Evolutionary conservation across 768 basidiomycete species (phyloP).

Genomic region (Calocybe gangraenosa): DNA sequence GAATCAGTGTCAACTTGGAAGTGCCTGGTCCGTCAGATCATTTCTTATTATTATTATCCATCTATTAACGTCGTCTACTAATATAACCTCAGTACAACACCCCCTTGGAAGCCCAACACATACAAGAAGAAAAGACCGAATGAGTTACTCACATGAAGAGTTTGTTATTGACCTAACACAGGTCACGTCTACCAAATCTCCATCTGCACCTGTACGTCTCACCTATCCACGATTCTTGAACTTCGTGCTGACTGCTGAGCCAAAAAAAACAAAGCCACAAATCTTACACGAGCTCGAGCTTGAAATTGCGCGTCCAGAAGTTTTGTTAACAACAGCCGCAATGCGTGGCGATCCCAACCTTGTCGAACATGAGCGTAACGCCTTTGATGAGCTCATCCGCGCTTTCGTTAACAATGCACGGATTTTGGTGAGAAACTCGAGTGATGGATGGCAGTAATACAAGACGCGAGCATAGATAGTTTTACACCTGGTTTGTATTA

Average conservation of each 20-base stretch:
- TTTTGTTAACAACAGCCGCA: slow-evolving; percentile 67
- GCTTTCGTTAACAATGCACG: slow-evolving; percentile 92
- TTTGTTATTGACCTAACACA: slow-evolving; percentile 93
- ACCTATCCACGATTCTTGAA: not conserved
- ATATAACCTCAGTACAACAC: slow-evolving; percentile 48
- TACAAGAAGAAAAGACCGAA: slow-evolving; percentile 79
- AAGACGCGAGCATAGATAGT: not conserved
- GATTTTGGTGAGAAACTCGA: slow-evolving; percentile 79
- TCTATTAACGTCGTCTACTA: too few relatives aligned
- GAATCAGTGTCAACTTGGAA: slow-evolving; percentile 91
- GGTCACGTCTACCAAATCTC: slow-evolving; percentile 57
- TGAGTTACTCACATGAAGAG: slow-evolving; percentile 92
- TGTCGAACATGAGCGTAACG: slow-evolving; percentile 60
- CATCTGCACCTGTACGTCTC: slow-evolving; percentile 46
- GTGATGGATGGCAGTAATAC: slow-evolving; percentile 47
- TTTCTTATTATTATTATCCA: not conserved
- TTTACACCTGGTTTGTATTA: not conserved
- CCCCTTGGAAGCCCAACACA: slow-evolving; percentile 60
- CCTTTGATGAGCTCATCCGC: slow-evolving; percentile 89
- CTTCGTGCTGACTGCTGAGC: slow-evolving; percentile 3
- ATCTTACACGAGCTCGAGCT: slow-evolving; percentile 85
- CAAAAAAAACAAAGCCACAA: slow-evolving; percentile 40
- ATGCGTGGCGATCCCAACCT: slow-evolving; percentile 60
- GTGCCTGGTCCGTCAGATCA: slow-evolving; percentile 59
- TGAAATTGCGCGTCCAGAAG: slow-evolving; percentile 71